Percentiles rank a stretch among this genome's conserved stretches.
These are phyloP conservation scores for Marasmius oreades DNA, from an alignment of 1,284 basidiomycete genomes.

Conservation along the genomic window DNA sequence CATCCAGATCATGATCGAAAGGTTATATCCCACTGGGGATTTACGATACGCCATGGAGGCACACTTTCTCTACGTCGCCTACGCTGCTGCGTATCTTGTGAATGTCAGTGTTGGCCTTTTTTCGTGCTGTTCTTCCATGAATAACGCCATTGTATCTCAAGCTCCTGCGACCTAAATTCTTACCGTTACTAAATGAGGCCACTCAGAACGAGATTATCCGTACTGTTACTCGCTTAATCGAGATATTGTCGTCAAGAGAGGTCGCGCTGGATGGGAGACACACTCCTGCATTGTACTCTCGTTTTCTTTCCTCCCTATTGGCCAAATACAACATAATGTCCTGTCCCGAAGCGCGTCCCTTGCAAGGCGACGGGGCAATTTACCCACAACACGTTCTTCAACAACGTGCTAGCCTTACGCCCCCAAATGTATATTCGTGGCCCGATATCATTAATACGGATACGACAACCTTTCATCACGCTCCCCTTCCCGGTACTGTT, in stretches of 20 bases:
- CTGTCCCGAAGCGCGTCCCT: constrained; percentile 8
- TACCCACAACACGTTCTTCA: constrained; percentile 14
- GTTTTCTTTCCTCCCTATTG: constrained; percentile 47
- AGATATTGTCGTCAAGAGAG: constrained; percentile 41
- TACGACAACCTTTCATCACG: constrained; percentile 3
- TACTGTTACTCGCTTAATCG: constrained; percentile 40
- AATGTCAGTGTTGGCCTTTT: constrained; percentile 36
- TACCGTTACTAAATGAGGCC: constrained; percentile 35
- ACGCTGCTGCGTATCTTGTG: constrained; percentile 57
- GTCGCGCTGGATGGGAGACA: constrained; percentile 48
- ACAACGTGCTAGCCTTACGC: constrained; percentile 18
- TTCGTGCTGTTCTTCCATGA: constrained; percentile 1
- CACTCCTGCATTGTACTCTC: constrained; percentile 48
- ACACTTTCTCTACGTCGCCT: constrained; percentile 53
- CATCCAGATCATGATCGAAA: constrained; percentile 45
- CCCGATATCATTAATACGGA: constrained; percentile 30
- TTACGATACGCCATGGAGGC: constrained; percentile 51
- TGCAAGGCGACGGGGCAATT: constrained; percentile 5
- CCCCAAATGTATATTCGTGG: constrained; percentile 33
- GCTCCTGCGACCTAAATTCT: constrained; percentile 48
- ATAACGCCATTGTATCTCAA: constrained; percentile 18
- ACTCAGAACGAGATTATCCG: constrained; percentile 40
- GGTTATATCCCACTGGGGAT: constrained; percentile 42
- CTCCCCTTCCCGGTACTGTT: constrained; percentile 17
- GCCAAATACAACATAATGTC: constrained; percentile 31